Evolutionary conservation across 2,329 filamentous ascomycete species (phyloP), one percentile per base, ranked within the genome.

Genomic region (Neopestalotiopsis sp.): DNA sequence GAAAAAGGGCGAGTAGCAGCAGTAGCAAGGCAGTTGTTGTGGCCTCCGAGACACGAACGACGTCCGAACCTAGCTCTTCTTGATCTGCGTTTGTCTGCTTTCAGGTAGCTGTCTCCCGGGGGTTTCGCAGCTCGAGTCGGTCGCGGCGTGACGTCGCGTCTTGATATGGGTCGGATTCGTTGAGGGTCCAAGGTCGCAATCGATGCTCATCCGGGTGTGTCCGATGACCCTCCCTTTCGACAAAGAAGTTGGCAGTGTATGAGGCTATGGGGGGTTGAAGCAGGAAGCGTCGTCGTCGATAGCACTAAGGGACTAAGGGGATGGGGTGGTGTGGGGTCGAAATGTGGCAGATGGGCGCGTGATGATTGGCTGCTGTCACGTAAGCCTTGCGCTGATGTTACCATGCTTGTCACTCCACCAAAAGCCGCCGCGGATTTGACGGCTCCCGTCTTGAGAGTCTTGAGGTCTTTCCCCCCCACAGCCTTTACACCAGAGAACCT

Each of bases 221-320:
- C 74, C 65, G 73, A 72, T 76, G 76, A 77, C 75, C 74, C 69
- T 69, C 68, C 67, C 38, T 67, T 59, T 34, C 28, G 28, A 60
- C 45, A 58, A 28, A 67, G 70, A 64, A 61, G 62, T 70, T 70
- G 71, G 71, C 68, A 71, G 70, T 56, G 71, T 71, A 67, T 65
- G 70, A 73, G 74, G 71, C 69, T 69, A 68, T 69, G 69, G 59
- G 40, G 52, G 66, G 69, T 66, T 61, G 70, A 67, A 70, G 62
- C 61, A 72, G 72, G 74, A 38, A 71, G 73, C 76, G 77, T 77
- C 73, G 77, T 77, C 71, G 75, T 71, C 69, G 72, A 34, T 52
- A 52, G 45, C 45, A 49, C 45, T 62, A 28, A 17, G 57, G 57
- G 66, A 49, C 45, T 62, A 28, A 17, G 57, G 57, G 66, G 28